Conservation (phyloP, 1,284 basidiomycete species). For the Sporisorium exsertum region DNA sequence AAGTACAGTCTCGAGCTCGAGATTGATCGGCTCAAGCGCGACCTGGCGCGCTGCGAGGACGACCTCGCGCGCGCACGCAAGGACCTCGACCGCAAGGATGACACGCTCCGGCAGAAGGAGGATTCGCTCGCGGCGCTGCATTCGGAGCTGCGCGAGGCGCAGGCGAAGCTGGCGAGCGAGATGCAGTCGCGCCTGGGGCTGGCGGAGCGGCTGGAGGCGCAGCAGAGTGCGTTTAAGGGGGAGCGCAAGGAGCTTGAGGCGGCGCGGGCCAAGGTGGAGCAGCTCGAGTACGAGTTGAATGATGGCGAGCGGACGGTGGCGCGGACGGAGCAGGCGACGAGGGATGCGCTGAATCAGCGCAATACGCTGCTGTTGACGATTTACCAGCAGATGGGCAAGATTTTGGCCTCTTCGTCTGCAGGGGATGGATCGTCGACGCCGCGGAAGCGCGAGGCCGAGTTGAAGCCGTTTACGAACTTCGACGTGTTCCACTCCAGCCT, state of each 20-base stretch:
- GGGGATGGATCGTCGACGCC: constrained; percentile 67
- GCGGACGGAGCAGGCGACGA: constrained; percentile 80
- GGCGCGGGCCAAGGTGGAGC: constrained; percentile 69
- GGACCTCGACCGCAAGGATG: constrained; percentile 79
- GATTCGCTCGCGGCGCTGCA: constrained; percentile 75
- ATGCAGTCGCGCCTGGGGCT: constrained; percentile 56
- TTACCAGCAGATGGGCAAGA: constrained; percentile 94
- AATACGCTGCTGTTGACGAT: constrained; percentile 90
- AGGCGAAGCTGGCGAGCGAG: constrained; percentile 60
- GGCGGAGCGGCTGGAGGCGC: constrained; percentile 64
- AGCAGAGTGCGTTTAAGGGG: constrained; percentile 45
- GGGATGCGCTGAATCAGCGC: constrained; percentile 89
- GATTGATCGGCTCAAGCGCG: constrained; percentile 86
- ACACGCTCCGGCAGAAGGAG: constrained; percentile 77
- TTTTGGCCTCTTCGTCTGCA: constrained; percentile 74
- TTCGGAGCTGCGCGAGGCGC: constrained; percentile 57
- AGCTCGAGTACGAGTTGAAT: constrained; percentile 83
- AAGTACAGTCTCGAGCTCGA: constrained; percentile 90
- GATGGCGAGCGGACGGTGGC: constrained; percentile 84
- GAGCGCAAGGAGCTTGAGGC: constrained; percentile 54
- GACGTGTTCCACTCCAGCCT: constrained; percentile 93
- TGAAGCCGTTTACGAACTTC: constrained; percentile 93
- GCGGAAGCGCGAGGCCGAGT: constrained; percentile 75
- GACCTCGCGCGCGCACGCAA: constrained; percentile 80
- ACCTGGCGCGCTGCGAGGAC: constrained; percentile 82